phyloP scores from a whole-genome alignment of 2,329 filamentous ascomycete species.

The Neofusicoccum laricinum region DNA sequence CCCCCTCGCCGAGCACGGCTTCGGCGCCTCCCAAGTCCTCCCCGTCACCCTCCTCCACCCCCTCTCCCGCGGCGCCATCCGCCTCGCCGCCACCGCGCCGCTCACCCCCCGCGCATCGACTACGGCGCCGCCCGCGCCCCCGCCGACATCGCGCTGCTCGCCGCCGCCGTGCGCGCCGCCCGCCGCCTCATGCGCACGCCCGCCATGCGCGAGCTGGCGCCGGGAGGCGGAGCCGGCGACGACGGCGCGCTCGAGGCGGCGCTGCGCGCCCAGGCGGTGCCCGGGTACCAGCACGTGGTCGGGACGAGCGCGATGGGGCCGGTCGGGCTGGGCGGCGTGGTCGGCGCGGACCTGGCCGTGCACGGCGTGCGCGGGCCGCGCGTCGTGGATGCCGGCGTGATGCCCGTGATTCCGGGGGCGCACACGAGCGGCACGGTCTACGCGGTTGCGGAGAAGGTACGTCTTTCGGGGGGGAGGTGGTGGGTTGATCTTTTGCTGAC shows the following conservation, averaged over 20 bases:
- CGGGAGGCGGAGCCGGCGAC: slow-evolving; percentile 27
- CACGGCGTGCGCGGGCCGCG: slow-evolving; percentile 27
- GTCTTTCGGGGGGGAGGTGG: no score
- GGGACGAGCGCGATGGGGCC: slow-evolving; percentile 26
- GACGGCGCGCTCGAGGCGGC: background rate
- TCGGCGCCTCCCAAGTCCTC: background rate
- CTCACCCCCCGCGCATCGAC: background rate
- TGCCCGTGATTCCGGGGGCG: slow-evolving; percentile 28
- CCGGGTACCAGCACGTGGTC: background rate
- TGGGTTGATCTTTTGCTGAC: background rate
- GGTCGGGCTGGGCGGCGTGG: slow-evolving; percentile 27
- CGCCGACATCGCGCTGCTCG: background rate
- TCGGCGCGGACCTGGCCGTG: slow-evolving; percentile 24
- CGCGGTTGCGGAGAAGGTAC: slow-evolving; percentile 20
- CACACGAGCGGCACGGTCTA: slow-evolving; percentile 32
- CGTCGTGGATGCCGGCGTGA: slow-evolving; percentile 31
- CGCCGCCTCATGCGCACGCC: background rate
- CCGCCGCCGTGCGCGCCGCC: background rate
- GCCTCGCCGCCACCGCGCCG: background rate
- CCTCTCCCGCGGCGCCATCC: background rate
- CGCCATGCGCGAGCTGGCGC: background rate
- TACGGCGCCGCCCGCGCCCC: slow-evolving; percentile 17
- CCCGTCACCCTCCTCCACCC: background rate
- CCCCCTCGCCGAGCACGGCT: background rate
- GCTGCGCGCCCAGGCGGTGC: background rate